Percentiles rank a stretch among this genome's conserved stretches.
phyloP scores from a whole-genome alignment of 441 rosid genomes.

The Populus hybrid region DNA sequence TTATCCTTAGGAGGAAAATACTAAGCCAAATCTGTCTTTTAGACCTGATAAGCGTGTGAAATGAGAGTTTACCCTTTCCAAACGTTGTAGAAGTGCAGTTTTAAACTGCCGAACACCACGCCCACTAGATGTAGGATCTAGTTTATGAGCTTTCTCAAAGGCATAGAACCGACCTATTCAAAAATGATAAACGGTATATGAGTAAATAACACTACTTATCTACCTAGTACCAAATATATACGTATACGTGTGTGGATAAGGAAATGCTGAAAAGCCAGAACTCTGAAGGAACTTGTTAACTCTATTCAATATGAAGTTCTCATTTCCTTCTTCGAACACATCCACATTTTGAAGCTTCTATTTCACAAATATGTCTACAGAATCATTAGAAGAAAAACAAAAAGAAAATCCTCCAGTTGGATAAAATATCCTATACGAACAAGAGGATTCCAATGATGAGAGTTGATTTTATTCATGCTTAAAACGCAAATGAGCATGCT shows the following conservation, averaged over 20 bases:
- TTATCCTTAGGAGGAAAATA: neutral
- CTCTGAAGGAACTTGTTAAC: slow-evolving; percentile 1
- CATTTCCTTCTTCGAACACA: neutral
- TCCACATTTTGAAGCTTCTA: neutral
- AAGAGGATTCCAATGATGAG: neutral
- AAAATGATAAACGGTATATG: neutral
- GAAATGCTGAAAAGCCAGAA: neutral
- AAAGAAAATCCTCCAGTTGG: neutral
- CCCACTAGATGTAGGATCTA: slow-evolving; percentile 97
- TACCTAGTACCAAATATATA: neutral
- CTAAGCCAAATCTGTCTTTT: neutral
- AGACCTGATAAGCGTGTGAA: neutral
- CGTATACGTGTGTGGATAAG: neutral
- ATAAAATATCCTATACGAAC: neutral
- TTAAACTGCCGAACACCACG: slow-evolving; percentile 74
- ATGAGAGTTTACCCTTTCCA: slow-evolving; percentile 68
- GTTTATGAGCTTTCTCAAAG: slow-evolving; percentile 89
- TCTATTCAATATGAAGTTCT: neutral
- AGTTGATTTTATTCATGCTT: neutral
- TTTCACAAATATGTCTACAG: neutral
- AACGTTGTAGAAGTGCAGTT: slow-evolving; percentile 65
- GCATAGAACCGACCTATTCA: slow-evolving; percentile 94
- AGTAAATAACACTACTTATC: slow-evolving; percentile 3
- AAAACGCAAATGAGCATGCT: neutral
- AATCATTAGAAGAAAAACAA: neutral